These are phyloP conservation scores for Aspergillus ostianus DNA, from an alignment of 495 filamentous ascomycete genomes.

Conservation along the genomic window DNA sequence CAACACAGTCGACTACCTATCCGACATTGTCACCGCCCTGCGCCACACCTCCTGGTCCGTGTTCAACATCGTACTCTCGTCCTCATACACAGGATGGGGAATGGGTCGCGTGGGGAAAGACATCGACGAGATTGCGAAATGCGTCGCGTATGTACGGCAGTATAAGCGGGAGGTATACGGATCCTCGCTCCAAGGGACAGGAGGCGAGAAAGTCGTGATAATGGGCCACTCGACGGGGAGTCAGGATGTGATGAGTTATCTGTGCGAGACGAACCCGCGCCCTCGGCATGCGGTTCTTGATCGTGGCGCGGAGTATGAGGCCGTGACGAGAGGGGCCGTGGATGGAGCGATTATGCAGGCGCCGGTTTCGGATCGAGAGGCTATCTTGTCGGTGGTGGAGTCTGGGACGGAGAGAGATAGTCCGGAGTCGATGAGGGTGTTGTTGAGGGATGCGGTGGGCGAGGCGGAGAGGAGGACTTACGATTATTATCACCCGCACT, in stretches of 20 bases:
- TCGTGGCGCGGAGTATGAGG: constrained; percentile 21
- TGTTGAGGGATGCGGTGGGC: not conserved
- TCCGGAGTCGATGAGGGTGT: not conserved
- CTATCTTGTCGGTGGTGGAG: constrained; percentile 44
- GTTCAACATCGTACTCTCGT: constrained; percentile 59
- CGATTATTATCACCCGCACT: not conserved
- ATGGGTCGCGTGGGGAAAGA: constrained; percentile 65
- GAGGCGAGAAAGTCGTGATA: constrained; percentile 55
- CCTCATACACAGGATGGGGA: constrained; percentile 73
- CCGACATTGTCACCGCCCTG: constrained; percentile 52
- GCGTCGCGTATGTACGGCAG: constrained; percentile 67
- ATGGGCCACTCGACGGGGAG: constrained; percentile 89
- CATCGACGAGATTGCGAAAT: constrained; percentile 65
- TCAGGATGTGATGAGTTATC: constrained; percentile 82
- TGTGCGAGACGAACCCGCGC: constrained; percentile 40
- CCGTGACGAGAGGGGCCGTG: constrained; percentile 43
- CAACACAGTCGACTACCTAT: constrained; percentile 62
- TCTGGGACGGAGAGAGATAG: constrained; percentile 33
- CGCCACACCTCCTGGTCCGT: constrained; percentile 60
- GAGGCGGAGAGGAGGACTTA: not conserved
- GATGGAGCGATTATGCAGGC: constrained; percentile 85
- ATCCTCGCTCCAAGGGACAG: not conserved
- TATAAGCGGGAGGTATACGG: constrained; percentile 17
- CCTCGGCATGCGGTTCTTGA: constrained; percentile 18
- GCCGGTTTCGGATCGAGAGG: constrained; percentile 75